Conservation (phyloP, 441 rosid species). For the Corymbia citriodora region DNA sequence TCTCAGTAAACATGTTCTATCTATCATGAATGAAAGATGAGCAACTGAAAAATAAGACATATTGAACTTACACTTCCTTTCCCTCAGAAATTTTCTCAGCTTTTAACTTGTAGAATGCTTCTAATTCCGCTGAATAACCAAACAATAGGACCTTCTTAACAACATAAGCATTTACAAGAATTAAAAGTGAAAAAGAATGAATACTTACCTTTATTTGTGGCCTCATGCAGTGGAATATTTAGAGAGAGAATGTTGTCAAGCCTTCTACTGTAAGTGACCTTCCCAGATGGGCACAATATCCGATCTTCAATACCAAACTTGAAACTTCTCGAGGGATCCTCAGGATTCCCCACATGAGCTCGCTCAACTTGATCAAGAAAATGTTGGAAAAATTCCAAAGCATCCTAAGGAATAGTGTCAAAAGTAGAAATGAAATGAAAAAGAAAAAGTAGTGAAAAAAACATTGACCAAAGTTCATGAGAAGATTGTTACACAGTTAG, state of each 20-base stretch:
- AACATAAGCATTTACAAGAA: constrained; percentile 1
- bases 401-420: constrained; percentile 56
- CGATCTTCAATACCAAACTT: constrained; percentile 97
- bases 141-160: constrained; percentile 3
- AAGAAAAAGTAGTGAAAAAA: neutral
- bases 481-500: neutral
- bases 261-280: constrained; percentile 84
- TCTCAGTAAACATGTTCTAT: constrained; percentile 17
- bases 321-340: constrained; percentile 85
- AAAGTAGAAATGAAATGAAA: neutral
- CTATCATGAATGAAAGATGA: constrained; percentile 13
- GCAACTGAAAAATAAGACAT: constrained; percentile 1
- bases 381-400: constrained; percentile 92
- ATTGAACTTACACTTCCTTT: constrained; percentile 60
- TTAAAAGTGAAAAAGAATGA: neutral
- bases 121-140: constrained; percentile 62
- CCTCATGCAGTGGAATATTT: constrained; percentile 87
- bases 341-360: constrained; percentile 46
- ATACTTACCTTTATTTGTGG: constrained; percentile 68
- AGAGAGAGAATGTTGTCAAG: constrained; percentile 85
- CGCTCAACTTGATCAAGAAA: constrained; percentile 94
- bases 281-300: constrained; percentile 83
- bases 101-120: constrained; percentile 58
- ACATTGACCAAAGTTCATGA: neutral
- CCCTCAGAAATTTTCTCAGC: constrained; percentile 56